Base-by-base conservation (phyloP, 2,329 filamentous ascomycete species). In the Thermothelomyces thermophilus region DNA sequence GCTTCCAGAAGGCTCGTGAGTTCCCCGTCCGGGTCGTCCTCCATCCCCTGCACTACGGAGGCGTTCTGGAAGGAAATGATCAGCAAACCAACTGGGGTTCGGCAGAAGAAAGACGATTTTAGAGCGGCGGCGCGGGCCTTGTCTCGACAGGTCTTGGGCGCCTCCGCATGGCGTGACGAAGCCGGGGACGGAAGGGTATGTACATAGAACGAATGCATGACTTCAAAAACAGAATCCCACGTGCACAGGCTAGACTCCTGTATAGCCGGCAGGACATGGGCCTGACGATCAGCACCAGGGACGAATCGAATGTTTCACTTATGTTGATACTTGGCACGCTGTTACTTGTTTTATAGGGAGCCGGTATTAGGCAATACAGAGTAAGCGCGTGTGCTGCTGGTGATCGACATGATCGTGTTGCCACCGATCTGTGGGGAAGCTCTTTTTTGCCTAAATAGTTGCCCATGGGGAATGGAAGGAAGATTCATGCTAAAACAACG, bases 401-500 rank as follows among this genome's bases (percentile, higher is more conserved):
- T 24, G 43, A 48, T 47, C 49, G 39, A 30, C 37, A 34, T 37
- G 30, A 42, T 28, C 39, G 24, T 9, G n/a, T 30, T 39, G 45
- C 37, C 43, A 41, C 40, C n/a, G 39, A 53, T 48, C 33, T 48
- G 42, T 53, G 48, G 52, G 52, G 52, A 30, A 50, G 7, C 5
- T 20, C 11, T 8, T 1, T 54, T 54, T 51, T 54, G 52, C 33
- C 52, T 54, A 51, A 54, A 54, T 54, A n/a, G 26, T 31, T 26
- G 34, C 39, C 30, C 40, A 39, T 37, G 31, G 52, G 48, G 43
- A 45, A 28, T 31, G 34, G n/a, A 28, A 33, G 36, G 22, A 3
- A 26, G 30, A 53, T 53, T 54, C 48, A 71, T 54, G 36, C 64
- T 68, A 20, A 58, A 67, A 44, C 64, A 66, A 26, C 51, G 13